Base-by-base conservation (phyloP, 768 basidiomycete species). In the Guyanaporus albipodus region DNA sequence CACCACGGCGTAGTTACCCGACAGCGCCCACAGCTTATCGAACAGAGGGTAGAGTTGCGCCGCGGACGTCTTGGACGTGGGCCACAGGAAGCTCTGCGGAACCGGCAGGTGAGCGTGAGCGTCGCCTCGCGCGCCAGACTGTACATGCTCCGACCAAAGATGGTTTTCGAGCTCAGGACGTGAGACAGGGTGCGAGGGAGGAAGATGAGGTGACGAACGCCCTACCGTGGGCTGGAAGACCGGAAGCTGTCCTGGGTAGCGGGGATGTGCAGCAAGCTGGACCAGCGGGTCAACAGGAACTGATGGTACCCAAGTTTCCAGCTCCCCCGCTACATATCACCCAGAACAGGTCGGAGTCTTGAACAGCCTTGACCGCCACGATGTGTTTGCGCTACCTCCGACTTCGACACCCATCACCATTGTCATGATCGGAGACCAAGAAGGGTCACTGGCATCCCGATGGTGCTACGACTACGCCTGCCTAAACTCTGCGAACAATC, bases 271-370 rank as follows among this genome's bases (percentile, higher is more conserved):
- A n/a, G n/a, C n/a, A n/a, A n/a, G n/a, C n/a, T n/a, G n/a, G n/a
- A n/a, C n/a, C n/a, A 6, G 44, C 9, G 21, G 5, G 27, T 35
- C 4, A 6, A 10, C n/a, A 59, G 53, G 3, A 18, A 59, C 57
- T 68, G 21, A 78, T 64, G 34, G 78, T 66, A 18, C 73, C 78
- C 52, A 63, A 79, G 9, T 70, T 77, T 12, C 75, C 72, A 1
- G 74, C 76, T 4, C 78, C 78, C 4, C 72, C 75, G 0, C 77
- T 77, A 32, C 78, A 66, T 19, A 79, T 53, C 0, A 78, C 79
- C 73, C 75, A 80, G 58, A 76, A 79, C 1, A 80, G 64, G 42
- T 79, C 74, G 6, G 63, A 15, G 53, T 77, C 65, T 37, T 67
- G 62, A 48, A 63, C 62, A 0, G 58, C 52, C 52, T 78, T 80